Evolutionary conservation across 2,329 filamentous ascomycete species (phyloP).

Genomic region (Alternaria sp.): DNA sequence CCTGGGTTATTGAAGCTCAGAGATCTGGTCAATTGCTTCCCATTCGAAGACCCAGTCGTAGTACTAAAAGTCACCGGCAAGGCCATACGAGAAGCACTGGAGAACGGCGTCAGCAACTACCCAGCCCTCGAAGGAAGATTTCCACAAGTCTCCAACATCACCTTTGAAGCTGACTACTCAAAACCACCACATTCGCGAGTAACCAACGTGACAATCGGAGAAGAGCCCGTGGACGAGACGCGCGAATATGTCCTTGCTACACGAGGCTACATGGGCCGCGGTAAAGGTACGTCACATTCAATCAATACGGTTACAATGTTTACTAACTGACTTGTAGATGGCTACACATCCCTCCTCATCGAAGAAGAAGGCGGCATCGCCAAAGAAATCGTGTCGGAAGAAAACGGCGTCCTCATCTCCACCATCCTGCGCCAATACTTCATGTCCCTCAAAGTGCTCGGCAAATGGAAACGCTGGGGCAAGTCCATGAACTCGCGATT

Average conservation of each 20-base stretch:
- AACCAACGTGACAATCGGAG: conserved; percentile 66
- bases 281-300: conserved; percentile 68
- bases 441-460: conserved; percentile 80
- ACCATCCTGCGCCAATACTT: conserved; percentile 91
- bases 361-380: conserved; percentile 76
- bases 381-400: conserved; percentile 81
- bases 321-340: conserved; percentile 59
- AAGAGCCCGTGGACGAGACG: conserved; percentile 65
- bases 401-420: conserved; percentile 85
- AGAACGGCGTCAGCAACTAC: conserved; percentile 81
- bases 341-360: conserved; percentile 78
- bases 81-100: conserved; percentile 78
- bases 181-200: conserved; percentile 68
- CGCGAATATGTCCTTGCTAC: conserved; percentile 77
- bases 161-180: conserved; percentile 73
- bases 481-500: conserved; percentile 69
- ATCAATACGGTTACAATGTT: no score
- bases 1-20: conserved; percentile 78
- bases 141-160: conserved; percentile 85
- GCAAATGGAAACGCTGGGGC: conserved; percentile 77
- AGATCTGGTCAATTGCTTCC: conserved; percentile 88
- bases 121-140: conserved; percentile 85
- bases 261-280: conserved; percentile 85
- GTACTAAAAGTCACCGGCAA: conserved; percentile 74
- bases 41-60: conserved; percentile 89